Evolutionary conservation across 176 grass and related monocot species (phyloP).

Genomic region (Zoysia pacifica): DNA sequence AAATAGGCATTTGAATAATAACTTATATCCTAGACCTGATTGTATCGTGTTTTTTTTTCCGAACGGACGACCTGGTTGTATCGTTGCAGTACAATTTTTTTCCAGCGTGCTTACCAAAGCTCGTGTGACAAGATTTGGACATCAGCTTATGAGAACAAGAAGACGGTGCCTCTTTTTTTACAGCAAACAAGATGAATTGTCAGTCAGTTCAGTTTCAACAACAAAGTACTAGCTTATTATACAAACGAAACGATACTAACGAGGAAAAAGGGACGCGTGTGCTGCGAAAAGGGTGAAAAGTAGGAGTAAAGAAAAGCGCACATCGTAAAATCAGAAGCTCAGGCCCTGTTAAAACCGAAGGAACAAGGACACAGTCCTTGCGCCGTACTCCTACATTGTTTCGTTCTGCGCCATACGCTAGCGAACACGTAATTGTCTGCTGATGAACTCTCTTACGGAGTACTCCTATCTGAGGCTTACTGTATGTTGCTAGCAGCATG

Average conservation of each 20-base stretch:
- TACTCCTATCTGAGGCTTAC: not conserved
- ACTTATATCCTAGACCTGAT: no score
- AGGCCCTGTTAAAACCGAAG: not conserved
- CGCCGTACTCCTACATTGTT: not conserved
- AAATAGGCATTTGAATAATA: no score
- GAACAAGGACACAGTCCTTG: not conserved
- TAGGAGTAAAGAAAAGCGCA: not conserved
- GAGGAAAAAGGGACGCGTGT: not conserved
- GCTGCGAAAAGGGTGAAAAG: not conserved
- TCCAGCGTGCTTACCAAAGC: not conserved
- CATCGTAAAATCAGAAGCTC: not conserved
- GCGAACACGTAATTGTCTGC: no score
- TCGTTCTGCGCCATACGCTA: not conserved
- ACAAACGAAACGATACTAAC: not conserved
- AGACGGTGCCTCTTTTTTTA: not conserved
- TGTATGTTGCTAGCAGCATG: no score
- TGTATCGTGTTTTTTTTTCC: no score
- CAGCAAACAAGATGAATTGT: not conserved
- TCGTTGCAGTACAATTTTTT: not conserved
- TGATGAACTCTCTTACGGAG: not conserved
- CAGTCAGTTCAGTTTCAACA: not conserved
- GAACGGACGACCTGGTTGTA: not conserved
- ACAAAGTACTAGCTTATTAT: not conserved
- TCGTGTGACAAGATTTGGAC: not conserved
- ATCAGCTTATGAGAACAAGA: not conserved